These are phyloP conservation scores for Alternaria triticina DNA, from an alignment of 2,329 filamentous ascomycete species.

Conservation along the genomic window DNA sequence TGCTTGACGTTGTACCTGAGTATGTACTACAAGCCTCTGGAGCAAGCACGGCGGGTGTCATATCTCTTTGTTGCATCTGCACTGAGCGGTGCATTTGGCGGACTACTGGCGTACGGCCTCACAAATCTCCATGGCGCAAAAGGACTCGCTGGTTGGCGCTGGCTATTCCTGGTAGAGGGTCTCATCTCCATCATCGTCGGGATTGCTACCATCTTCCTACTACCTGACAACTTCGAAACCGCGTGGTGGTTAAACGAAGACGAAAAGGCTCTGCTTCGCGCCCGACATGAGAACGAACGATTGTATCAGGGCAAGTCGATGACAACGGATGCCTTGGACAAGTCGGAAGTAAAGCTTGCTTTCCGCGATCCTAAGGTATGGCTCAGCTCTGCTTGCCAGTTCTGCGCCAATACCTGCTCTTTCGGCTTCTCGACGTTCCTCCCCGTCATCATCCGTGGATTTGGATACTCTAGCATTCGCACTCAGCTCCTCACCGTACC, in stretches of 20 bases:
- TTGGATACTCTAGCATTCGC: slow-evolving; percentile 26
- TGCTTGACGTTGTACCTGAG: slow-evolving; percentile 26
- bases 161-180: slow-evolving; percentile 66
- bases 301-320: slow-evolving; percentile 60
- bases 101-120: slow-evolving; percentile 56
- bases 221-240: slow-evolving; percentile 56
- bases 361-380: slow-evolving; percentile 64
- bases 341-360: slow-evolving; percentile 84
- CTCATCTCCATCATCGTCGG: slow-evolving; percentile 59
- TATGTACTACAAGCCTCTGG: slow-evolving; percentile 27
- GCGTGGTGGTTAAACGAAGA: slow-evolving; percentile 57
- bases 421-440: slow-evolving; percentile 29
- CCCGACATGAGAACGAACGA: slow-evolving; percentile 55
- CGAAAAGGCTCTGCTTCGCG: slow-evolving; percentile 59
- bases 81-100: slow-evolving; percentile 62
- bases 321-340: slow-evolving; percentile 86
- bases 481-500: slow-evolving; percentile 37
- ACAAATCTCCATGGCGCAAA: slow-evolving; percentile 15
- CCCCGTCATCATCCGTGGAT: slow-evolving; percentile 31
- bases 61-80: slow-evolving; percentile 60
- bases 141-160: slow-evolving; percentile 21
- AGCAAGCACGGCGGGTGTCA: slow-evolving; percentile 59
- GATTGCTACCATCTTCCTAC: slow-evolving; percentile 54
- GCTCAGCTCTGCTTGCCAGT: slow-evolving; percentile 60
- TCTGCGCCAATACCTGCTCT: slow-evolving; percentile 20